A percentile compares a stretch with the other conserved stretches of the same genome.
These are phyloP conservation scores for Hippophae tibetana DNA, from an alignment of 306 rosid genomes.

Conservation along the genomic window DNA sequence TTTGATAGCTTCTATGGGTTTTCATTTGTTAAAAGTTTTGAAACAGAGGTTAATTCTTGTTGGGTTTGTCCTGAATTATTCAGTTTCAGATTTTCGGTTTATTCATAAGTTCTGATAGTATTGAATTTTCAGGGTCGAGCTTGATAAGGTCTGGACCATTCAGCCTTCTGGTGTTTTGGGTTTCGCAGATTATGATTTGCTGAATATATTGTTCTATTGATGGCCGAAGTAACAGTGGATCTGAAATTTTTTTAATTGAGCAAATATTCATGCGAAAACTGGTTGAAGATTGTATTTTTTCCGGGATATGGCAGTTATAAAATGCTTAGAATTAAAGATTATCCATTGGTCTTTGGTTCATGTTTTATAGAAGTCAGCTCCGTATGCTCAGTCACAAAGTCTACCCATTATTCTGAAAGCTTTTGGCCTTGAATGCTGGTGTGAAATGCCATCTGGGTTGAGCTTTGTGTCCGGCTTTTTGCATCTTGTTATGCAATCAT, in stretches of 20 bases:
- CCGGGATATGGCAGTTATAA: slow-evolving; percentile 32
- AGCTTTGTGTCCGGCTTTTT: slow-evolving; percentile 26
- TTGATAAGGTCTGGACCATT: slow-evolving; percentile 19
- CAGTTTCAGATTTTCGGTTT: slow-evolving; percentile 21
- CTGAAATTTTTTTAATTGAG: slow-evolving; percentile 37
- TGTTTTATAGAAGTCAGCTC: slow-evolving; percentile 41
- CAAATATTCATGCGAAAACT: slow-evolving; percentile 43
- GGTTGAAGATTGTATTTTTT: slow-evolving; percentile 29
- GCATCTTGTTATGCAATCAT: slow-evolving; percentile 29
- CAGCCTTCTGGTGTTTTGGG: slow-evolving; percentile 16
- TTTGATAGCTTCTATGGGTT: not conserved
- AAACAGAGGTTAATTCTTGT: slow-evolving; percentile 9
- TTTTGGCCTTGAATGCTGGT: slow-evolving; percentile 35
- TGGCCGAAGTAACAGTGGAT: slow-evolving; percentile 53
- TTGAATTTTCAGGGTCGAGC: slow-evolving; percentile 7
- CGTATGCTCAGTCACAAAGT: slow-evolving; percentile 31
- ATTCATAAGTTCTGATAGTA: slow-evolving; percentile 18
- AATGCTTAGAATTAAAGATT: slow-evolving; percentile 42
- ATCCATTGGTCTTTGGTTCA: slow-evolving; percentile 4
- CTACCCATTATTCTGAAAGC: slow-evolving; percentile 28
- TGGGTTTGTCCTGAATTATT: slow-evolving; percentile 8
- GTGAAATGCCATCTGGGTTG: slow-evolving; percentile 34
- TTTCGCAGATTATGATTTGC: slow-evolving; percentile 13
- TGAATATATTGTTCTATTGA: slow-evolving; percentile 19
- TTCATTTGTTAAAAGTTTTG: slow-evolving; percentile 5